Evolutionary conservation across 768 basidiomycete species (phyloP).

Genomic region (Filobasidium floriforme): DNA sequence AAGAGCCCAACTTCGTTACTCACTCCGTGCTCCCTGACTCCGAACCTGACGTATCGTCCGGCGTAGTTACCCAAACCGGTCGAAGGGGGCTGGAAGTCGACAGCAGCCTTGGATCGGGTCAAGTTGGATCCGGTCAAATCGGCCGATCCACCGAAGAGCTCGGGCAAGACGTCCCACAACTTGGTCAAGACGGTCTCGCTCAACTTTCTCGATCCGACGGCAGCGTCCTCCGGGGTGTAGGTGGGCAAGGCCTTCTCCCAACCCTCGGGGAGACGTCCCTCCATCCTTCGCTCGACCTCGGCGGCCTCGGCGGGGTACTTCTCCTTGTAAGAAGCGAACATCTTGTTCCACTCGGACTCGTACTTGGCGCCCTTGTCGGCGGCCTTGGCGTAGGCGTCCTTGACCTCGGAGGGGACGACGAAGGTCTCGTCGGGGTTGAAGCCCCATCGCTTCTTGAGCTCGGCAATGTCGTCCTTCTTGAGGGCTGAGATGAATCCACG

Average conservation of each 20-base stretch:
- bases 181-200: conserved; percentile 81
- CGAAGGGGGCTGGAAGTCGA: conserved; percentile 82
- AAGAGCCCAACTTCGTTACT: no score
- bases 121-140: conserved; percentile 89
- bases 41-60: conserved; percentile 88
- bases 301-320: conserved; percentile 77
- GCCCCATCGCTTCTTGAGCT: conserved; percentile 74
- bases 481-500: conserved; percentile 53
- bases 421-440: conserved; percentile 73
- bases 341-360: conserved; percentile 65
- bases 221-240: conserved; percentile 73
- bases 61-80: conserved; percentile 74
- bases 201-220: conserved; percentile 83
- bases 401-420: conserved; percentile 65
- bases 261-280: conserved; percentile 69
- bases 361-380: conserved; percentile 66
- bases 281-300: conserved; percentile 75
- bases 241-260: conserved; percentile 82
- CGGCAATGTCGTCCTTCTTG: conserved; percentile 79
- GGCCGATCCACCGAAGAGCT: conserved; percentile 76
- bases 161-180: conserved; percentile 67
- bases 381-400: conserved; percentile 59
- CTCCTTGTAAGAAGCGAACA: conserved; percentile 61
- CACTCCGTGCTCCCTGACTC: conserved; percentile 84
- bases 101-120: conserved; percentile 70